Evolutionary conservation across 2,329 filamentous ascomycete genomes (phyloP).

Genomic region (Cladosporium velox): DNA sequence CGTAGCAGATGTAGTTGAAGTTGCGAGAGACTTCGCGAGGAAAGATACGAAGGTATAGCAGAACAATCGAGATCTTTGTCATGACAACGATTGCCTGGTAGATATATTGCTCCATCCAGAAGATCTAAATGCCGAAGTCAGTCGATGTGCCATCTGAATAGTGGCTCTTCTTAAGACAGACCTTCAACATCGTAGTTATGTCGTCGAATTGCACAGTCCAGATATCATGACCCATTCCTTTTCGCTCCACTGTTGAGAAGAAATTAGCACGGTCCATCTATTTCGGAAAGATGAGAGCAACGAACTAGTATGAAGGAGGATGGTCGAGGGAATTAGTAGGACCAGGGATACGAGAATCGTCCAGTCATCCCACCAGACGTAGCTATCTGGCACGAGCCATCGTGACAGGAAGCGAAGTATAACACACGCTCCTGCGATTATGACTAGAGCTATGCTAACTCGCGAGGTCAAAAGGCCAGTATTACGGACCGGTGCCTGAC

Average conservation of each 20-base stretch:
- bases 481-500: neutral
- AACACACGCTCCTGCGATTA: neutral
- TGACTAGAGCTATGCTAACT: neutral
- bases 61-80: constrained; percentile 4
- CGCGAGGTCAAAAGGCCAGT: neutral
- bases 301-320: neutral
- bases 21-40: neutral
- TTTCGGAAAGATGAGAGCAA: neutral
- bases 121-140: neutral
- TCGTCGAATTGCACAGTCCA: neutral
- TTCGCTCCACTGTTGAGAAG: neutral
- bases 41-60: constrained; percentile 6
- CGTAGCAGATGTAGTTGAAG: neutral
- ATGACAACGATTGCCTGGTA: constrained; percentile 1
- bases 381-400: neutral
- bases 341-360: neutral
- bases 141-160: neutral
- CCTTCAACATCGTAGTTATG: neutral
- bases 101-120: constrained; percentile 12
- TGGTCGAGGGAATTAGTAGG: constrained; percentile 5
- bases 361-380: neutral
- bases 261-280: neutral
- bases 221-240: constrained; percentile 6
- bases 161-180: neutral
- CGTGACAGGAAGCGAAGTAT: neutral